These are phyloP conservation scores for Pochonia chlamydosporia DNA, from an alignment of 2,329 filamentous ascomycete genomes.

Conservation along the genomic window DNA sequence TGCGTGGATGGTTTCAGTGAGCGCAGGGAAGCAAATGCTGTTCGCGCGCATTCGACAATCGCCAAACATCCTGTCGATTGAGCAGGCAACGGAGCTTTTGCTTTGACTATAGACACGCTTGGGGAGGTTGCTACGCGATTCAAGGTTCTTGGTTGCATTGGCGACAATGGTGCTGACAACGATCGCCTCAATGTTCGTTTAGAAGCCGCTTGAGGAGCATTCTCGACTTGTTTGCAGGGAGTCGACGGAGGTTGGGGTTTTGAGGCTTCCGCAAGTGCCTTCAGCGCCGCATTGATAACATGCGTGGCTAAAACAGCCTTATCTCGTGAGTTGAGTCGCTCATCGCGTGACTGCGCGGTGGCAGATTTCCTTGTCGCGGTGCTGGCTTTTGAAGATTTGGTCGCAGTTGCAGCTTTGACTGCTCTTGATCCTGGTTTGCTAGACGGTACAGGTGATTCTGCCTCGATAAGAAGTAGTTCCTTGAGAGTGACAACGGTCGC, in stretches of 20 bases:
- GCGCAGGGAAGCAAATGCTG: conserved; percentile 61
- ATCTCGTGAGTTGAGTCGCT: conserved; percentile 37
- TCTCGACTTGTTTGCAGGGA: conserved; percentile 27
- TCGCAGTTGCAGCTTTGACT: conserved; percentile 18
- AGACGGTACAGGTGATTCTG: conserved; percentile 19
- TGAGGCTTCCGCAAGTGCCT: conserved; percentile 60
- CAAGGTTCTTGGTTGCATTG: conserved; percentile 54
- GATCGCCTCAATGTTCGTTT: conserved; percentile 45
- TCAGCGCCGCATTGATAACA: conserved; percentile 65
- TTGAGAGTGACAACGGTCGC: conserved; percentile 41
- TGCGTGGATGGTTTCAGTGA: conserved; percentile 48
- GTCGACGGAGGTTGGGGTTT: conserved; percentile 38
- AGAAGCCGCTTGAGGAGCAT: conserved; percentile 26
- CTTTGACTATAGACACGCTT: conserved; percentile 26
- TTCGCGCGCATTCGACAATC: conserved; percentile 62
- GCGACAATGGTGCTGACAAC: conserved; percentile 52
- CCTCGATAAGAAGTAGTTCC: conserved; percentile 35
- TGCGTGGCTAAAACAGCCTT: conserved; percentile 65
- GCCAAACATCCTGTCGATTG: conserved; percentile 44
- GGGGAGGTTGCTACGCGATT: conserved; percentile 56
- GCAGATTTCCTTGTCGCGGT: conserved; percentile 11
- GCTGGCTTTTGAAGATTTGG: conserved; percentile 17
- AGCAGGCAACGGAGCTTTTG: conserved; percentile 20
- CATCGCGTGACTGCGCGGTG: conserved; percentile 16
- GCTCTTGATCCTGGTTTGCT: conserved; percentile 20